phyloP scores from a whole-genome alignment of 2,329 filamentous ascomycete species.

The Calonectria pseudoturangicola region DNA sequence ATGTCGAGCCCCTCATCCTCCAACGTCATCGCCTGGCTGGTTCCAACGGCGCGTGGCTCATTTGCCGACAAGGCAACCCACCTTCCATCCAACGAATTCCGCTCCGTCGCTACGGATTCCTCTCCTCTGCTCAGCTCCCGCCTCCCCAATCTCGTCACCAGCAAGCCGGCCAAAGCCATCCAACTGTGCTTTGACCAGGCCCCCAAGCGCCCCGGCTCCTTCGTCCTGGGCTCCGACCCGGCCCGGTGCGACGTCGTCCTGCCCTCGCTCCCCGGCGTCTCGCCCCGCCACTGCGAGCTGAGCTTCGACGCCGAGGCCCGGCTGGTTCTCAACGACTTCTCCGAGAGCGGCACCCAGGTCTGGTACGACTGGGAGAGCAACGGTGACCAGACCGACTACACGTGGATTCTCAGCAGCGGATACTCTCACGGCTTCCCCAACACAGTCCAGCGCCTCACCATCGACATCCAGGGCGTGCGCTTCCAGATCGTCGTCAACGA shows the following conservation, averaged over 20 bases:
- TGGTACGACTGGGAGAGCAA: constrained; percentile 65
- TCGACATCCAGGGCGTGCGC: constrained; percentile 63
- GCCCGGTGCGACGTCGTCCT: constrained; percentile 61
- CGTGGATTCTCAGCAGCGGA: constrained; percentile 61
- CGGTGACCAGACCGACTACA: constrained; percentile 60
- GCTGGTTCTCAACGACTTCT: constrained; percentile 63
- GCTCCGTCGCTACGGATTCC: constrained; percentile 52
- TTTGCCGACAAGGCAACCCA: constrained; percentile 58
- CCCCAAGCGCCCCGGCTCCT: constrained; percentile 60
- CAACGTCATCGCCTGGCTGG: constrained; percentile 64
- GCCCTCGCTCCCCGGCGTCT: constrained; percentile 58
- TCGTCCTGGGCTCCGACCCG: constrained; percentile 63
- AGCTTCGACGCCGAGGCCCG: constrained; percentile 62
- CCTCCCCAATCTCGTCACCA: constrained; percentile 53
- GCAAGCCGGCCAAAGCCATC: constrained; percentile 56
- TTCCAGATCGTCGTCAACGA: constrained; percentile 64
- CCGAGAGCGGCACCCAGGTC: constrained; percentile 61
- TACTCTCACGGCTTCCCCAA: constrained; percentile 59
- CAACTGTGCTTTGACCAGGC: constrained; percentile 60
- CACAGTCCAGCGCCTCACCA: constrained; percentile 58
- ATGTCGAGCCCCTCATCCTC: constrained; percentile 42
- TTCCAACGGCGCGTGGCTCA: constrained; percentile 60
- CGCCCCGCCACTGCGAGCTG: constrained; percentile 61
- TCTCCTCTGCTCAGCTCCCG: constrained; percentile 54
- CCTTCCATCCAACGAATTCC: constrained; percentile 57